Percentiles rank a stretch among this genome's conserved stretches.
Evolutionary conservation across 2,329 filamentous ascomycete genomes (phyloP).

Genomic region (Periconia macrospinosa): DNA sequence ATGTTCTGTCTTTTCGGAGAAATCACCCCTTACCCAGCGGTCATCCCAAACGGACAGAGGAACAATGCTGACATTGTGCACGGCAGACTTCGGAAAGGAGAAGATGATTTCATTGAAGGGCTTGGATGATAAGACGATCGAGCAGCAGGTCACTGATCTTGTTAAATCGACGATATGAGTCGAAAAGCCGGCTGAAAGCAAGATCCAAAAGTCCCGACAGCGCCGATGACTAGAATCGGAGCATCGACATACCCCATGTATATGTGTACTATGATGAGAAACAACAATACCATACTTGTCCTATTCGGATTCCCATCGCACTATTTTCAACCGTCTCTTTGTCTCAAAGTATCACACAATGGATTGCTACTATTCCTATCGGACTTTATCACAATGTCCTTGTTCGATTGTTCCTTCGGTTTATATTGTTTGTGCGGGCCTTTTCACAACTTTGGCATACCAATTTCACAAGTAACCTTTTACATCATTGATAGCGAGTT

Average conservation of each 20-base stretch:
- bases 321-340: neutral
- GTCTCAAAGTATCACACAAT: neutral
- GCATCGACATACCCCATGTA: neutral
- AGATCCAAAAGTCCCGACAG: neutral
- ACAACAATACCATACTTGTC: neutral
- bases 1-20: too few relatives aligned
- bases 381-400: neutral
- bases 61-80: conserved; percentile 8
- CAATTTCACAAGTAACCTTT: neutral
- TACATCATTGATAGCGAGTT: too few relatives aligned
- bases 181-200: neutral
- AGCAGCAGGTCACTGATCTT: conserved; percentile 65
- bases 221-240: neutral
- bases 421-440: neutral
- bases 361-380: too few relatives aligned
- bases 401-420: neutral
- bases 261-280: conserved; percentile 1
- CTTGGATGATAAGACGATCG: conserved; percentile 70
- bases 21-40: neutral
- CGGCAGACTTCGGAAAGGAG: conserved; percentile 67
- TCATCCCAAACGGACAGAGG: neutral
- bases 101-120: conserved; percentile 65
- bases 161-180: conserved; percentile 51
- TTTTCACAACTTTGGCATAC: neutral
- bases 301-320: neutral